Evolutionary conservation across 306 rosid species (phyloP).

Genomic region (Cajanus cajan): DNA sequence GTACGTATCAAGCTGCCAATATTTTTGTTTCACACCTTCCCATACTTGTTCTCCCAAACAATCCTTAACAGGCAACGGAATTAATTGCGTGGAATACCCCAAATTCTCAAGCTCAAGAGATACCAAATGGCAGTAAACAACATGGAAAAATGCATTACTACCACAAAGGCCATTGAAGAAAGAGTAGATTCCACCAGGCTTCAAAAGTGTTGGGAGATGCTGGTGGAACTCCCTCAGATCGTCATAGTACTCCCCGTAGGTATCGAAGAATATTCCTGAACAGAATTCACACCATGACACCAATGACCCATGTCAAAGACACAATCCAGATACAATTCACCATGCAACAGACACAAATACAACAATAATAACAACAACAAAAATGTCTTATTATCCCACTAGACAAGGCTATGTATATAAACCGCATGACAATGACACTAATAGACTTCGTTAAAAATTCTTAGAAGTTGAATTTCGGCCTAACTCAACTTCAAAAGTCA

Average conservation of each 20-base stretch:
- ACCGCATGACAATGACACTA: background rate
- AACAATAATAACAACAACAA: background rate
- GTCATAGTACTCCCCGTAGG: constrained; percentile 92
- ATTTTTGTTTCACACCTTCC: constrained; percentile 94
- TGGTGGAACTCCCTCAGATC: constrained; percentile 92
- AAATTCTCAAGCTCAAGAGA: constrained; percentile 84
- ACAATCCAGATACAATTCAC: background rate
- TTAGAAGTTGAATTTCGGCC: background rate
- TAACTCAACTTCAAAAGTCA: background rate
- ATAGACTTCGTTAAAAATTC: too few species aligned
- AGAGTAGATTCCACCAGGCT: constrained; percentile 85
- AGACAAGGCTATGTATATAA: background rate
- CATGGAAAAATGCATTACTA: constrained; percentile 91
- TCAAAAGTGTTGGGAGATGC: constrained; percentile 73
- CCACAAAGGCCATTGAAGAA: constrained; percentile 96
- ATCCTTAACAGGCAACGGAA: constrained; percentile 89
- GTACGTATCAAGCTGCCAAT: constrained; percentile 97
- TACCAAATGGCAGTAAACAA: constrained; percentile 85
- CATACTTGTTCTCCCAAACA: constrained; percentile 82
- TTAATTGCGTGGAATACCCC: constrained; percentile 84
- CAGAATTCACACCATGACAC: constrained; percentile 2
- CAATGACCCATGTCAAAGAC: constrained; percentile 8
- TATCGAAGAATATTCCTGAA: constrained; percentile 94
- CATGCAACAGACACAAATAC: background rate
- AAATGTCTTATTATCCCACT: background rate